Conservation (phyloP, 2,329 filamentous ascomycete species). For the Trichoderma sp. region DNA sequence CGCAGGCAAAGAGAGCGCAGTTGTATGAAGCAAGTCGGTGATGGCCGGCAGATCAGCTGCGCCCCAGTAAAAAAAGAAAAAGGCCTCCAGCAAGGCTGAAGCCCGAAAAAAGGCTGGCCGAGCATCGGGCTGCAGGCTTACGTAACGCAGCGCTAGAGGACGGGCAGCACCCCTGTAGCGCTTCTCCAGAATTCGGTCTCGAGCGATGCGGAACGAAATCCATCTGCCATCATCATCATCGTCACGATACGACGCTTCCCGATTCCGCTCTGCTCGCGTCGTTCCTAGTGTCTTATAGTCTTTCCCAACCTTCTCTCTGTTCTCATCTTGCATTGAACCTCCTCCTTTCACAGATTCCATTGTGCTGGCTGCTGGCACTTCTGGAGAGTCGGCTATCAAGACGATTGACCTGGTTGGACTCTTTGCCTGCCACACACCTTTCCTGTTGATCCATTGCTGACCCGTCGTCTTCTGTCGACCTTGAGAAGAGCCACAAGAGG, state of each 20-base stretch:
- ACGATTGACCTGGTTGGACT: conserved; percentile 48
- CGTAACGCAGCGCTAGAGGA: conserved; percentile 8
- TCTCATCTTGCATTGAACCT: neutral
- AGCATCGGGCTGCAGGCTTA: conserved; percentile 7
- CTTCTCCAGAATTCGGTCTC: conserved; percentile 2
- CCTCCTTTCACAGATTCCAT: neutral
- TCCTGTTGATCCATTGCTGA: conserved; percentile 42
- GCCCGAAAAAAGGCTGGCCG: neutral
- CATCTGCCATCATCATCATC: conserved; percentile 17
- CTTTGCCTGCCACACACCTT: conserved; percentile 41
- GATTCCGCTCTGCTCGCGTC: neutral
- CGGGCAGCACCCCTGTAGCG: neutral
- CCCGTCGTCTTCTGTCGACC: conserved; percentile 35
- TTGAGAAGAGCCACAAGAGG: conserved; percentile 33
- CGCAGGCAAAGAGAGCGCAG: neutral
- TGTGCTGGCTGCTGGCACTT: conserved; percentile 33
- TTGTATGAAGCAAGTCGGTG: conserved; percentile 1
- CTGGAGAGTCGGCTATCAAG: conserved; percentile 39
- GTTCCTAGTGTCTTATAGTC: neutral
- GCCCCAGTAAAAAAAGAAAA: conserved; percentile 15
- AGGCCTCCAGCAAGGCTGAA: conserved; percentile 1
- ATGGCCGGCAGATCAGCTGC: conserved; percentile 17
- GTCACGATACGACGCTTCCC: neutral
- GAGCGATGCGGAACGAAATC: conserved; percentile 17
- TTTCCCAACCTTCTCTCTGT: neutral